Evolutionary conservation across 179 eudicot species (phyloP).

Genomic region (Heliamphora pulchella): DNA sequence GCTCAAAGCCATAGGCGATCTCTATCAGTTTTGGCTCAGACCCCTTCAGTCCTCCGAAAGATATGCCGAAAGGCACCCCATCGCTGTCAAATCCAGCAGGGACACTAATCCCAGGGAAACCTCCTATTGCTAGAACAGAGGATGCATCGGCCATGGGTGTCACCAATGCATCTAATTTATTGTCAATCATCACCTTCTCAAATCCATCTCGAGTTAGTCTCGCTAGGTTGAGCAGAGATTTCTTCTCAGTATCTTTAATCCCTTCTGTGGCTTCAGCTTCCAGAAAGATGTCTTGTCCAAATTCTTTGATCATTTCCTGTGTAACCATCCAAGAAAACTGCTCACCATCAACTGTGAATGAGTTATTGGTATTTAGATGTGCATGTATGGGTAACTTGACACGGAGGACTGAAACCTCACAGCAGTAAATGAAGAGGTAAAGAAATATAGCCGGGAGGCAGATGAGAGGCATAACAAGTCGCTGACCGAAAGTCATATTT

Average conservation of each 20-base stretch:
- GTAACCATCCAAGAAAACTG: background rate
- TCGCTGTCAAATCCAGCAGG: slow-evolving; percentile 21
- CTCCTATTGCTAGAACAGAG: slow-evolving; percentile 21
- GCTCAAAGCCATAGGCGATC: slow-evolving; percentile 31
- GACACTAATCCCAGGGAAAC: slow-evolving; percentile 23
- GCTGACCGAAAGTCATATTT: too few species aligned
- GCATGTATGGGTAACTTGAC: too few species aligned
- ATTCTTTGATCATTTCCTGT: slow-evolving; percentile 31
- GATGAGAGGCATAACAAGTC: too few species aligned
- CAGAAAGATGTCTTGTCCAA: slow-evolving; percentile 23
- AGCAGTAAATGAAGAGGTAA: too few species aligned
- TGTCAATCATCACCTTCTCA: slow-evolving; percentile 29
- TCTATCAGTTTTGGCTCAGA: slow-evolving; percentile 28
- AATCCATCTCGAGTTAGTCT: slow-evolving; percentile 15
- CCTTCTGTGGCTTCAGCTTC: slow-evolving; percentile 28
- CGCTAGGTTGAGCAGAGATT: slow-evolving; percentile 8
- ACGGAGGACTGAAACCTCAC: too few species aligned
- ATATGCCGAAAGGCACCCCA: slow-evolving; percentile 27
- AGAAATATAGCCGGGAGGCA: too few species aligned
- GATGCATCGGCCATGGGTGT: background rate
- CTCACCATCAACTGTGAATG: too few species aligned
- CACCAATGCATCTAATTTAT: slow-evolving; percentile 29
- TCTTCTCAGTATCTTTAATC: slow-evolving; percentile 16
- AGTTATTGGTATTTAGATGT: too few species aligned
- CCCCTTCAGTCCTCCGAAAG: slow-evolving; percentile 27